Percentiles rank a stretch among this genome's conserved stretches.
Conservation (phyloP, 2,329 filamentous ascomycete genomes). For the Arthrobotrys sinensis region DNA sequence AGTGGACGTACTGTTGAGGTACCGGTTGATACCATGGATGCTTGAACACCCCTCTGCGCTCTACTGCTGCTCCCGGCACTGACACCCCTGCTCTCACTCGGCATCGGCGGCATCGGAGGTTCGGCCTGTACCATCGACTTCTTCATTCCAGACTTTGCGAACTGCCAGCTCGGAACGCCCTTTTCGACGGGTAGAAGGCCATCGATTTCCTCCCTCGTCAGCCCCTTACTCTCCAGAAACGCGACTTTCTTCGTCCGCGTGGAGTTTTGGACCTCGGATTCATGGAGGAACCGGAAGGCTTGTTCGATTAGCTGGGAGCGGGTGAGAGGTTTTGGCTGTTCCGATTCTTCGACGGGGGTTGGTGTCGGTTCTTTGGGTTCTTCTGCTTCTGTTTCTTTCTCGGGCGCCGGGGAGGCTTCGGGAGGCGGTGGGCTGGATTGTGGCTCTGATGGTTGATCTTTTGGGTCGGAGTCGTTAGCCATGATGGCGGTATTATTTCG, state of each 20-base stretch:
- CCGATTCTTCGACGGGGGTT: slow-evolving; percentile 31
- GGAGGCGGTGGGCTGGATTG: slow-evolving; percentile 23
- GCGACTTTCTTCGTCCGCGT: slow-evolving; percentile 47
- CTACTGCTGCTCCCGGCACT: slow-evolving; percentile 7
- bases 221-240: slow-evolving; percentile 60
- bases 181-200: slow-evolving; percentile 46
- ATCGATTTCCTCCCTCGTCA: slow-evolving; percentile 55
- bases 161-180: slow-evolving; percentile 56
- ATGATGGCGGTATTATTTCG: slow-evolving; percentile 24
- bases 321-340: slow-evolving; percentile 39
- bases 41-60: slow-evolving; percentile 17
- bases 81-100: slow-evolving; percentile 21
- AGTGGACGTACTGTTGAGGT: slow-evolving; percentile 7
- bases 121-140: slow-evolving; percentile 53
- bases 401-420: slow-evolving; percentile 11
- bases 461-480: slow-evolving; percentile 53
- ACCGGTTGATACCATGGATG: slow-evolving; percentile 24
- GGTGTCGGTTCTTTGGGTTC: slow-evolving; percentile 10
- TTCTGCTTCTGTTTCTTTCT: not conserved
- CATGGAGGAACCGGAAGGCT: slow-evolving; percentile 49
- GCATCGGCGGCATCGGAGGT: slow-evolving; percentile 55
- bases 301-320: slow-evolving; percentile 47
- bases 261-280: slow-evolving; percentile 58
- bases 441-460: slow-evolving; percentile 44
- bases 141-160: slow-evolving; percentile 31